Evolutionary conservation across 176 grass and related monocot species (phyloP).

Genomic region (Rhipidocladum racemiflorum): DNA sequence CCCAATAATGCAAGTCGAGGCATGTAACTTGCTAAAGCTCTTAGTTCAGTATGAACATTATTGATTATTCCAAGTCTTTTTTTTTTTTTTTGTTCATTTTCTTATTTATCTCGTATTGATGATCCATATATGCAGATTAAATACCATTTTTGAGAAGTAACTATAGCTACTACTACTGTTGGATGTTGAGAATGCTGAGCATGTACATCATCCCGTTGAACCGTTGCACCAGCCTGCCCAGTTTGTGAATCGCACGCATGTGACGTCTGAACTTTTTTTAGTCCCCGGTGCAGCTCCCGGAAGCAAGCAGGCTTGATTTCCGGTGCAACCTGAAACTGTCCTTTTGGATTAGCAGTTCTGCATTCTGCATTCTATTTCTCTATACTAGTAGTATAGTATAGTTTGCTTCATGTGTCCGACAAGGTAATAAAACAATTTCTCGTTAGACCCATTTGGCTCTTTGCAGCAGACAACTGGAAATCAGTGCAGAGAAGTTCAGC

Average conservation of each 20-base stretch:
- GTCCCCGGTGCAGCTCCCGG: slow-evolving; percentile 22
- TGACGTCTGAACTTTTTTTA: not conserved
- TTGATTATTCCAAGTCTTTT: not conserved
- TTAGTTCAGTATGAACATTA: not conserved
- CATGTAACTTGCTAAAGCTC: not conserved
- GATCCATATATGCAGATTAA: not conserved
- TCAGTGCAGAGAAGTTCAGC: not conserved
- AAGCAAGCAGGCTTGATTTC: slow-evolving; percentile 40
- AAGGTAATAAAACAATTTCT: no score
- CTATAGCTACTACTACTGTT: not conserved
- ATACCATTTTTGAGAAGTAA: not conserved
- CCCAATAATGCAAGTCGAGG: not conserved
- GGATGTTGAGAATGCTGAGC: not conserved
- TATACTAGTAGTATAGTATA: not conserved
- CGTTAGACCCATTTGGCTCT: not conserved
- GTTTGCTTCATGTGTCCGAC: not conserved
- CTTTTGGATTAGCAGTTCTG: not conserved
- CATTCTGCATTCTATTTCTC: not conserved
- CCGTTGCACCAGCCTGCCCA: not conserved
- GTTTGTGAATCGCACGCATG: not conserved
- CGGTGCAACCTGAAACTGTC: not conserved
- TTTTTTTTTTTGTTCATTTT: not conserved
- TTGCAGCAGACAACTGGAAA: not conserved
- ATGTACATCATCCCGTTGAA: not conserved
- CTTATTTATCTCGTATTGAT: not conserved